These are phyloP conservation scores for Pyronema domesticum DNA, from an alignment of 495 filamentous ascomycete species.

Conservation along the genomic window DNA sequence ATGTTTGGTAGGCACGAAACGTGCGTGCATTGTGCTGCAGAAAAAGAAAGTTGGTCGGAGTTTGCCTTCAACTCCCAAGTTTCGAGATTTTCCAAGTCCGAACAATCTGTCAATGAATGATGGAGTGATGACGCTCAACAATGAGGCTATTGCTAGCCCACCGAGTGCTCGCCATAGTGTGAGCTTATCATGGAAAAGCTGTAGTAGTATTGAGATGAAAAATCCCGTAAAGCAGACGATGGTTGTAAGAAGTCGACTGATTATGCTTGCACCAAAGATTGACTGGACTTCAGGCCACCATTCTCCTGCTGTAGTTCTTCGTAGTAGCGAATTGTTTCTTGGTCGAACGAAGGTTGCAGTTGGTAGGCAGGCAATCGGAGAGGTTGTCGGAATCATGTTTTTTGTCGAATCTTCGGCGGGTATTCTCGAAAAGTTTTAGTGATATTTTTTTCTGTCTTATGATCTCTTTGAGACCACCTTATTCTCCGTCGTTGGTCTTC, in stretches of 20 bases:
- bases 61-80: constrained; percentile 14
- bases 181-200: background rate
- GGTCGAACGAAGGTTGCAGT: background rate
- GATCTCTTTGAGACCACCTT: background rate
- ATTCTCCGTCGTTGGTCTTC: background rate
- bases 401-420: background rate
- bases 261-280: background rate
- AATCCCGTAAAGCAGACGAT: background rate
- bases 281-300: background rate
- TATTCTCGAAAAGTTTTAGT: background rate
- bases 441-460: background rate
- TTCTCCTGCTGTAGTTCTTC: background rate
- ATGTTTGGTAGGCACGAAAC: constrained; percentile 45
- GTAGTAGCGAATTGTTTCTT: background rate
- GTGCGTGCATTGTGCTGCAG: constrained; percentile 41
- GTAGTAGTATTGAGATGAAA: background rate
- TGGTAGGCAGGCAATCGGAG: background rate
- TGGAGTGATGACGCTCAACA: background rate
- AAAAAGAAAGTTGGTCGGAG: constrained; percentile 37
- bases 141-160: background rate
- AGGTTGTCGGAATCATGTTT: background rate
- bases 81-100: constrained; percentile 2
- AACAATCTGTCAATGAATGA: background rate
- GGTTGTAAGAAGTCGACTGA: background rate
- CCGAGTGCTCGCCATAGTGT: background rate